These are phyloP conservation scores for Amaranthus hypochondriacus DNA, from an alignment of 148 eudicot genomes.

Conservation along the genomic window DNA sequence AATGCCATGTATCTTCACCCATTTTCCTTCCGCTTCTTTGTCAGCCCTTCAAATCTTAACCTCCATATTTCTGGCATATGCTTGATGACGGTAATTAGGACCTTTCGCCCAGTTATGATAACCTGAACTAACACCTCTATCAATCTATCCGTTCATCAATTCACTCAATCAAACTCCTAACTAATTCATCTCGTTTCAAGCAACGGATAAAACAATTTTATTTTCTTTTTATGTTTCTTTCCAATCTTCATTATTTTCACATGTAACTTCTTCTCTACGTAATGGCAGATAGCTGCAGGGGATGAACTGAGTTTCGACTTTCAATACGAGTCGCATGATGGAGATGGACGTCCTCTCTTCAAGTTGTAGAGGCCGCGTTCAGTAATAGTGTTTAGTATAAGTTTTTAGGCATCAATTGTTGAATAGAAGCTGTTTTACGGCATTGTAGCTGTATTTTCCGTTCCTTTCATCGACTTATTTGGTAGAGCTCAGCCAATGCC, in stretches of 20 bases:
- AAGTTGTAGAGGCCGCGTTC: conserved; percentile 71
- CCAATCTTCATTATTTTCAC: not conserved
- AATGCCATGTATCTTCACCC: too few relatives aligned
- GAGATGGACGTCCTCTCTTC: conserved; percentile 60
- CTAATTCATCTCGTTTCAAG: not conserved
- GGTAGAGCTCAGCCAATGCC: conserved; percentile 8
- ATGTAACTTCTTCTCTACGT: conserved; percentile 1
- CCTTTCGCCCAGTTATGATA: too few relatives aligned
- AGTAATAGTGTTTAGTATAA: conserved; percentile 23
- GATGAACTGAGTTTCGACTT: conserved; percentile 81
- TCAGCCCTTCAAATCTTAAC: too few relatives aligned
- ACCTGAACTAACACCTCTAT: too few relatives aligned
- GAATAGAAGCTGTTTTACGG: conserved; percentile 9
- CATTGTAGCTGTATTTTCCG: not conserved
- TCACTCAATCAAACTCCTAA: not conserved
- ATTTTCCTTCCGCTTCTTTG: too few relatives aligned
- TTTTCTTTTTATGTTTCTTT: conserved; percentile 1
- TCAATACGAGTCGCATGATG: conserved; percentile 42
- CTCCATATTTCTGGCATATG: too few relatives aligned
- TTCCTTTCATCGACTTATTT: not conserved
- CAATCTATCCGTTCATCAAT: too few relatives aligned
- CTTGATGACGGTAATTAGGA: too few relatives aligned
- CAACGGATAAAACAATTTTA: not conserved
- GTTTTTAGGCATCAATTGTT: not conserved
- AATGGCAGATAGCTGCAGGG: conserved; percentile 63